These are phyloP conservation scores for Plasmodium coatneyi DNA, from an alignment of 169 alveolate species.

Conservation along the genomic window DNA sequence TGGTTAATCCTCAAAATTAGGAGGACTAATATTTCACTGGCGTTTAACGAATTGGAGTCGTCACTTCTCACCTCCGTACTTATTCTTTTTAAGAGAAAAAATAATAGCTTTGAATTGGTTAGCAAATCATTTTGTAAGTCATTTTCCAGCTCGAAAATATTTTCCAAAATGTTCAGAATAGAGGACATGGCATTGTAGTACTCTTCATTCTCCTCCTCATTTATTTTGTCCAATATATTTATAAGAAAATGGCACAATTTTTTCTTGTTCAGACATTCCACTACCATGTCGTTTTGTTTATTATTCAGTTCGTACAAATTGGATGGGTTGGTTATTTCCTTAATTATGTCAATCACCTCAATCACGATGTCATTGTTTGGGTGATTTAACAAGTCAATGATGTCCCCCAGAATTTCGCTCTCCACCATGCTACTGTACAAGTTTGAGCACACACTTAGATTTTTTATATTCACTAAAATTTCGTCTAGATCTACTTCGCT, in stretches of 20 bases:
- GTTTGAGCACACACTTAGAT: conserved; percentile 70
- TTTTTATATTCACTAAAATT: conserved; percentile 53
- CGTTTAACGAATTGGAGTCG: conserved; percentile 52
- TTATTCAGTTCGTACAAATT: conserved; percentile 56
- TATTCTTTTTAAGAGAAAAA: conserved; percentile 71
- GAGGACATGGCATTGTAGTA: conserved; percentile 73
- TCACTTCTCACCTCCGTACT: conserved; percentile 37
- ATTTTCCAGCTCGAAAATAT: conserved; percentile 70
- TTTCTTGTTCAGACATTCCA: conserved; percentile 56
- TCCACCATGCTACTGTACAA: conserved; percentile 68
- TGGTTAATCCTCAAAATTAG: conserved; percentile 70
- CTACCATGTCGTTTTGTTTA: background rate
- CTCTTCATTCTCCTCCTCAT: conserved; percentile 68
- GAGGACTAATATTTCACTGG: conserved; percentile 72
- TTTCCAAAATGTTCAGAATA: conserved; percentile 58
- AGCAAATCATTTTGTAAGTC: conserved; percentile 60
- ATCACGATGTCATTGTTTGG: conserved; percentile 70
- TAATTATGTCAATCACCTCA: conserved; percentile 63
- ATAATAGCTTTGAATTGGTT: conserved; percentile 63
- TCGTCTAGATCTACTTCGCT: conserved; percentile 76
- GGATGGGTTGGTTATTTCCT: conserved; percentile 72
- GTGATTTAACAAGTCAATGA: conserved; percentile 58
- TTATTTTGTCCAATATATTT: conserved; percentile 59
- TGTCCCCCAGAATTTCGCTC: conserved; percentile 42
- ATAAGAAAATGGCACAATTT: conserved; percentile 64